Evolutionary conservation across 2,329 filamentous ascomycete species (phyloP).

Genomic region (Pestalotiopsis sp.): DNA sequence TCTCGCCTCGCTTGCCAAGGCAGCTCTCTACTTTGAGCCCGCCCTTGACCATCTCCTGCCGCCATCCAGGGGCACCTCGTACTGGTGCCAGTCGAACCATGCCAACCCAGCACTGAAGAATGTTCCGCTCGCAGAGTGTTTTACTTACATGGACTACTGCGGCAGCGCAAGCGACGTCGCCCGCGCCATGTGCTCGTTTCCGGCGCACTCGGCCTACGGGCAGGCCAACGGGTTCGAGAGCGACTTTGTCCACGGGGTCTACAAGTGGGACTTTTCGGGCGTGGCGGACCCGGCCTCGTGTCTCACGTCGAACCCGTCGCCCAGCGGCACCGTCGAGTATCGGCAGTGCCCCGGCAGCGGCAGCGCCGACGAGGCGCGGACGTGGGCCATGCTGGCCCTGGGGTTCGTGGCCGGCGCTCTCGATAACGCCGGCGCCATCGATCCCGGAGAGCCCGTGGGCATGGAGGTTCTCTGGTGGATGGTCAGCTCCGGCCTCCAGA

Average conservation of each 20-base stretch:
- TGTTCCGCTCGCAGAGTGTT: constrained; percentile 23
- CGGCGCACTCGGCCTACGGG: constrained; percentile 32
- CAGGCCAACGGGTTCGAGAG: constrained; percentile 29
- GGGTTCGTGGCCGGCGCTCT: constrained; percentile 83
- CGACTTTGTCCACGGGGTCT: constrained; percentile 40
- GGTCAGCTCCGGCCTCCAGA: not conserved
- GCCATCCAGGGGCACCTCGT: constrained; percentile 23
- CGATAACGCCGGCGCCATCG: constrained; percentile 87
- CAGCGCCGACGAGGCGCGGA: constrained; percentile 29
- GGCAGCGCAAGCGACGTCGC: constrained; percentile 21
- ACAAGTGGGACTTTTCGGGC: constrained; percentile 41
- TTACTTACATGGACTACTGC: constrained; percentile 26
- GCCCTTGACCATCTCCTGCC: constrained; percentile 35
- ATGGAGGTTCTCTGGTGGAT: constrained; percentile 10
- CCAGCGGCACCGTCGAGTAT: constrained; percentile 38
- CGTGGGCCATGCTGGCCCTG: constrained; percentile 32
- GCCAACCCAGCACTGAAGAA: constrained; percentile 25
- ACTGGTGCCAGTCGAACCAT: constrained; percentile 41
- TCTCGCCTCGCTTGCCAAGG: constrained; percentile 33
- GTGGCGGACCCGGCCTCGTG: constrained; percentile 20
- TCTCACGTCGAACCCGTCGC: constrained; percentile 7
- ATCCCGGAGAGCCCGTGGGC: not conserved
- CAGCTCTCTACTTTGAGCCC: constrained; percentile 35
- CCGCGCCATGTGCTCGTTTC: constrained; percentile 35
- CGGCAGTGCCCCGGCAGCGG: constrained; percentile 37